Conservation (phyloP, 257 asterid species). For the Nicotiana tomentosiformis region DNA sequence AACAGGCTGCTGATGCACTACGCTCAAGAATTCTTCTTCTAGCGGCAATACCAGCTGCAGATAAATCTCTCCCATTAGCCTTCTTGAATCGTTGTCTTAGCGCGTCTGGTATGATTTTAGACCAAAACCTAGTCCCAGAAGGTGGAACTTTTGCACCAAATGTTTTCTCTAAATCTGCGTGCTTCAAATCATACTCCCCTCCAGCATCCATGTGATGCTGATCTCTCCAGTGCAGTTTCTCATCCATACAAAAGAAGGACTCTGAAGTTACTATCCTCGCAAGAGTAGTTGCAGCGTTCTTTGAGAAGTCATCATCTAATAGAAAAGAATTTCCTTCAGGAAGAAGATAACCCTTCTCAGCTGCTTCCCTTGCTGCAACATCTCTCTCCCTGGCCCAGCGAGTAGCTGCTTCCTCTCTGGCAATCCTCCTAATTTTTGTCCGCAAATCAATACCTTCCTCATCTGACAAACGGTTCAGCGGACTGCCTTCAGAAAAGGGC, state of each 20-base stretch:
- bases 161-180: conserved; percentile 93
- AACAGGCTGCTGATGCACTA: conserved; percentile 81
- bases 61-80: conserved; percentile 57
- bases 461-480: conserved; percentile 59
- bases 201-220: conserved; percentile 98
- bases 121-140: conserved; percentile 52
- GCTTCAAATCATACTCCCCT: conserved; percentile 87
- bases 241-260: conserved; percentile 59
- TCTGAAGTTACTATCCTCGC: conserved; percentile 51
- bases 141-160: conserved; percentile 68
- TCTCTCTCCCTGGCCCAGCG: conserved; percentile 81
- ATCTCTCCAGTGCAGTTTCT: conserved; percentile 86
- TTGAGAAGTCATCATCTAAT: conserved; percentile 42
- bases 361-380: conserved; percentile 65
- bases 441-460: conserved; percentile 95
- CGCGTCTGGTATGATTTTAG: conserved; percentile 54
- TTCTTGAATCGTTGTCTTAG: conserved; percentile 56
- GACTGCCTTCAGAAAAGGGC: conserved; percentile 67
- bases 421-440: conserved; percentile 71
- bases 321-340: conserved; percentile 42
- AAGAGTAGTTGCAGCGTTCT: conserved; percentile 44
- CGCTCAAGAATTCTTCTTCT: conserved; percentile 76
- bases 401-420: conserved; percentile 75
- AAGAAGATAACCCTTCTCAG: conserved; percentile 68
- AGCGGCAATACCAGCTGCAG: conserved; percentile 42